These are phyloP conservation scores for Xylaria sp. DNA, from an alignment of 2,329 filamentous ascomycete species.

Conservation along the genomic window DNA sequence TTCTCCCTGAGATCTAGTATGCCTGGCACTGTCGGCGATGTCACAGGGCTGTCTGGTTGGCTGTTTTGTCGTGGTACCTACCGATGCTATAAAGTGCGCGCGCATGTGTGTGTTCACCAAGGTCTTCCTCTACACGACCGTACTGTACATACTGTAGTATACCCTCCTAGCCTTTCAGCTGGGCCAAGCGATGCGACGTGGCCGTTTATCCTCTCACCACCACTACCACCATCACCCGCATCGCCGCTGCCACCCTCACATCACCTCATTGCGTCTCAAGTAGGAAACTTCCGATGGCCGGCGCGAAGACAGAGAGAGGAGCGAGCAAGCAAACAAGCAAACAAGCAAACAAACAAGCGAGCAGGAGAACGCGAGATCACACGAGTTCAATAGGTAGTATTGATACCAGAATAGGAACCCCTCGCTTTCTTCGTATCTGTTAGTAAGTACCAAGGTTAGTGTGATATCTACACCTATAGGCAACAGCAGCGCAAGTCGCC, in stretches of 20 bases:
- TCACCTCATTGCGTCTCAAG: constrained; percentile 9
- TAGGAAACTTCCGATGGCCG: not conserved
- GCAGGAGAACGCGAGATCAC: not conserved
- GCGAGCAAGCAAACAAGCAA: not conserved
- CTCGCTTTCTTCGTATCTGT: constrained; percentile 19
- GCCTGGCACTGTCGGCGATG: constrained; percentile 14
- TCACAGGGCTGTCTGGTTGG: constrained; percentile 6
- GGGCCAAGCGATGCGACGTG: constrained; percentile 32
- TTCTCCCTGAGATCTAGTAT: constrained; percentile 13
- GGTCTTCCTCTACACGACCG: constrained; percentile 2
- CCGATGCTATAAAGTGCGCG: no score
- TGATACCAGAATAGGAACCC: not conserved
- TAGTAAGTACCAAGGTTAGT: not conserved
- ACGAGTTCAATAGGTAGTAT: not conserved
- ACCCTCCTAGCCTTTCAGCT: constrained; percentile 31
- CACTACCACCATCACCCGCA: not conserved
- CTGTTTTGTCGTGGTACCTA: not conserved
- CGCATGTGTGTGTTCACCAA: constrained; percentile 4
- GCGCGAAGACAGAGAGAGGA: not conserved
- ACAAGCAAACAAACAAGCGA: not conserved
- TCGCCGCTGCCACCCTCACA: not conserved
- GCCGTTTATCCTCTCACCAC: not conserved
- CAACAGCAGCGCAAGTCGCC: constrained; percentile 7
- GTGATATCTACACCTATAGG: not conserved
- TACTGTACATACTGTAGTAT: not conserved